These are phyloP conservation scores for Sporothrix pseudoabietina DNA, from an alignment of 2,329 filamentous ascomycete species.

Conservation along the genomic window DNA sequence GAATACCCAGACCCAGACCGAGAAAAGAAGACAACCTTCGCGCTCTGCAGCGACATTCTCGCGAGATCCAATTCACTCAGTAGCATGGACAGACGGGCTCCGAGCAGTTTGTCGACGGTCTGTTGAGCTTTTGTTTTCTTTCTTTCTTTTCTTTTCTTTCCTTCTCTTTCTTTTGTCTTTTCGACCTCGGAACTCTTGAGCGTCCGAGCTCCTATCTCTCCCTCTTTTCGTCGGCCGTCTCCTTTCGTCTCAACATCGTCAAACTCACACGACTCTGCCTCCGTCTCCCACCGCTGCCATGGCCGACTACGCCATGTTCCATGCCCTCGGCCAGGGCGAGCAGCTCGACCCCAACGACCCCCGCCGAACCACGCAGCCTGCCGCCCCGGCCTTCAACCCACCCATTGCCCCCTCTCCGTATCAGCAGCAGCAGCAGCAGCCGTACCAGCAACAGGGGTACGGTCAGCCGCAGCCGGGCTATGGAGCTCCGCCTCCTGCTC, in stretches of 20 bases:
- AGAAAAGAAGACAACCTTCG: neutral
- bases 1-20: neutral
- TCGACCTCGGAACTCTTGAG: neutral
- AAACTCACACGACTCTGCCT: neutral
- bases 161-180: neutral
- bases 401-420: conserved; percentile 58
- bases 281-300: conserved; percentile 33
- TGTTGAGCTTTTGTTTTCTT: conserved; percentile 21
- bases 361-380: conserved; percentile 48
- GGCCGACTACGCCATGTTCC: conserved; percentile 54
- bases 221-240: neutral
- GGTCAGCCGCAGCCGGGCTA: conserved; percentile 38
- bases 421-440: conserved; percentile 45
- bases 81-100: conserved; percentile 28
- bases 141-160: conserved; percentile 5
- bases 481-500: conserved; percentile 40
- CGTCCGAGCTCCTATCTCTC: neutral
- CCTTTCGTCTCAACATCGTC: neutral
- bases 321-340: conserved; percentile 54
- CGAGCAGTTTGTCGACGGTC: conserved; percentile 14
- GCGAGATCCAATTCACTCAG: conserved; percentile 5
- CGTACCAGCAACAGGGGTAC: conserved; percentile 36
- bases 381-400: conserved; percentile 53
- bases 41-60: conserved; percentile 10
- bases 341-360: conserved; percentile 56